Conservation (phyloP, 2,329 filamentous ascomycete genomes). For the Samsoniella hepiali region DNA sequence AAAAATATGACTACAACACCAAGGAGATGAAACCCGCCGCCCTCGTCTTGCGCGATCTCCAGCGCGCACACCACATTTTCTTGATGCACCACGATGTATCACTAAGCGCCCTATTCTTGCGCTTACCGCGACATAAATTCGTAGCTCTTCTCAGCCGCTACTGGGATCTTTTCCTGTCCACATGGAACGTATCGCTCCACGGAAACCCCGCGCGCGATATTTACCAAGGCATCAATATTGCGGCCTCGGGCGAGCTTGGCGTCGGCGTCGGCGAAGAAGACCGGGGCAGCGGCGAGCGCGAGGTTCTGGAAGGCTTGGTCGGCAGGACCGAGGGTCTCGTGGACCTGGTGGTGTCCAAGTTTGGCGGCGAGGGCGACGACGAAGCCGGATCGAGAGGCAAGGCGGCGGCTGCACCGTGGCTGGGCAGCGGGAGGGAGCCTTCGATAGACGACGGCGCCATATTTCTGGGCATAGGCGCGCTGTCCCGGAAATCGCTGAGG, state of each 20-base stretch:
- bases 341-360: conserved; percentile 83
- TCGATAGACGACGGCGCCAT: conserved; percentile 76
- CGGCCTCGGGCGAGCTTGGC: conserved; percentile 85
- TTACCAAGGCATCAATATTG: conserved; percentile 81
- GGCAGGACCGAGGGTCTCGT: conserved; percentile 77
- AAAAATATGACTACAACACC: conserved; percentile 74
- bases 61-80: conserved; percentile 80
- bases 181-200: conserved; percentile 87
- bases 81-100: conserved; percentile 81
- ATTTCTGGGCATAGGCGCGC: conserved; percentile 74
- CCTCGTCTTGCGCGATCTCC: conserved; percentile 74
- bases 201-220: conserved; percentile 81
- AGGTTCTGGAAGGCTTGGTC: conserved; percentile 87
- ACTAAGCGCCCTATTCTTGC: conserved; percentile 65
- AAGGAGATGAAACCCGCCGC: conserved; percentile 82
- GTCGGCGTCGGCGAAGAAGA: conserved; percentile 95
- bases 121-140: conserved; percentile 64
- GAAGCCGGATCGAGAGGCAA: conserved; percentile 26
- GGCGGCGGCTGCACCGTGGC: conserved; percentile 51
- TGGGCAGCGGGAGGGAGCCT: conserved; percentile 67
- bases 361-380: conserved; percentile 57
- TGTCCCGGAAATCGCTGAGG: conserved; percentile 68
- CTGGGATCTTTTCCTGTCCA: conserved; percentile 68
- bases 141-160: conserved; percentile 70
- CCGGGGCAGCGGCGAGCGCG: conserved; percentile 86